Evolutionary conservation across 768 basidiomycete species (phyloP).

Genomic region (Coprinopsis cinerea): DNA sequence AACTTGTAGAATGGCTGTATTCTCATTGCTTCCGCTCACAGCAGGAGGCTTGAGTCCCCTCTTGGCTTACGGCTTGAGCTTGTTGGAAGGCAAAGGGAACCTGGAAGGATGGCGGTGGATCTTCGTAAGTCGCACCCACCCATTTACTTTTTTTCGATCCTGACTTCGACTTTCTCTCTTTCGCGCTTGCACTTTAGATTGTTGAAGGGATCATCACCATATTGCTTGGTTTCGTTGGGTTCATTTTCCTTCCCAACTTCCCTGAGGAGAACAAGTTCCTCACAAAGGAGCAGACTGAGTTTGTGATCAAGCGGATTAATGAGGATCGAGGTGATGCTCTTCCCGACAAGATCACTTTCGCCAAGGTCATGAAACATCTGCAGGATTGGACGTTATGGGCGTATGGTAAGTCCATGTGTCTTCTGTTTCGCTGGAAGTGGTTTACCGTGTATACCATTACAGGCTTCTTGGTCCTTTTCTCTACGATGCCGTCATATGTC

Average conservation of each 20-base stretch:
- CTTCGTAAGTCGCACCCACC: slow-evolving; percentile 16
- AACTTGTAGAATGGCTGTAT: slow-evolving; percentile 14
- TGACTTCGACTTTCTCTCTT: neutral
- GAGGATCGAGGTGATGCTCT: slow-evolving; percentile 28
- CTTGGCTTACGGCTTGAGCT: slow-evolving; percentile 20
- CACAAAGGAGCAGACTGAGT: slow-evolving; percentile 21
- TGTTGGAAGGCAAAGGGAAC: slow-evolving; percentile 18
- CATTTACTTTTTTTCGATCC: neutral
- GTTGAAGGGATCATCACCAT: slow-evolving; percentile 23
- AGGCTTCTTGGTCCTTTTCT: slow-evolving; percentile 37
- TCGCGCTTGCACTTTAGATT: slow-evolving; percentile 12
- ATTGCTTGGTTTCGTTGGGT: slow-evolving; percentile 18
- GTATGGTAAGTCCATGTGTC: slow-evolving; percentile 10
- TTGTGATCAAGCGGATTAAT: slow-evolving; percentile 25
- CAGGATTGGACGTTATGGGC: slow-evolving; percentile 29
- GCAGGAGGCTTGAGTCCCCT: slow-evolving; percentile 22
- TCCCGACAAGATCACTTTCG: slow-evolving; percentile 22
- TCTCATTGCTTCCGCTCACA: slow-evolving; percentile 21
- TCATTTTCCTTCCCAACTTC: slow-evolving; percentile 21
- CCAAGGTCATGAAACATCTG: slow-evolving; percentile 23
- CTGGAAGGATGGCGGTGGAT: slow-evolving; percentile 25
- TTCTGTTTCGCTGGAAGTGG: neutral
- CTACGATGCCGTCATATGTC: slow-evolving; percentile 38
- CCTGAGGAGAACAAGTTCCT: slow-evolving; percentile 25
- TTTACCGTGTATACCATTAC: neutral